phyloP scores from a whole-genome alignment of 306 rosid species.

The Casuarina glauca region DNA sequence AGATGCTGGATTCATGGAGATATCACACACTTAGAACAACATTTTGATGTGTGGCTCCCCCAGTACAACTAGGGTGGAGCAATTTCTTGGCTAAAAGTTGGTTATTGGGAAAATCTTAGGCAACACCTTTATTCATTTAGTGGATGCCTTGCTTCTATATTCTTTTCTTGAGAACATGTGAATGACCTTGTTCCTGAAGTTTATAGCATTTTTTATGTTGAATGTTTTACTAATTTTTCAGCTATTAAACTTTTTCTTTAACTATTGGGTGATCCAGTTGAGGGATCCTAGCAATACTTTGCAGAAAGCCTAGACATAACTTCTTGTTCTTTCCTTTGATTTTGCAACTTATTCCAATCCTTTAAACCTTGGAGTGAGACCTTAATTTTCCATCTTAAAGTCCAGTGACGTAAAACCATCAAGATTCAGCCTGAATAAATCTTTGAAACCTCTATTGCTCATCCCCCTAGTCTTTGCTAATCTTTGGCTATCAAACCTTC shows the following conservation, averaged over 20 bases:
- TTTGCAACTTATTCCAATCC: not conserved
- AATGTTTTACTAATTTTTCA: not conserved
- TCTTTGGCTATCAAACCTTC: not conserved
- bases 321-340: not conserved
- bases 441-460: not conserved
- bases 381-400: not conserved
- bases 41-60: not conserved
- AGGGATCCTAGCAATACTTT: not conserved
- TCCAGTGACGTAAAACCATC: not conserved
- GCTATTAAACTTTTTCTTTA: not conserved
- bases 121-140: not conserved
- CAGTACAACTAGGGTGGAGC: not conserved
- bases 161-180: not conserved
- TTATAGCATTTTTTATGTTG: not conserved
- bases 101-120: not conserved
- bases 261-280: not conserved
- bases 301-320: not conserved
- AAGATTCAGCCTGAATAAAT: not conserved
- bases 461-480: not conserved
- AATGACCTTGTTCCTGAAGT: not conserved
- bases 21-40: not conserved
- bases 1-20: not conserved
- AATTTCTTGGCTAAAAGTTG: not conserved
- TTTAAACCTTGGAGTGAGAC: not conserved
- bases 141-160: not conserved